These are phyloP conservation scores for Lentithecium fluviatile DNA, from an alignment of 495 filamentous ascomycete species.

Conservation along the genomic window DNA sequence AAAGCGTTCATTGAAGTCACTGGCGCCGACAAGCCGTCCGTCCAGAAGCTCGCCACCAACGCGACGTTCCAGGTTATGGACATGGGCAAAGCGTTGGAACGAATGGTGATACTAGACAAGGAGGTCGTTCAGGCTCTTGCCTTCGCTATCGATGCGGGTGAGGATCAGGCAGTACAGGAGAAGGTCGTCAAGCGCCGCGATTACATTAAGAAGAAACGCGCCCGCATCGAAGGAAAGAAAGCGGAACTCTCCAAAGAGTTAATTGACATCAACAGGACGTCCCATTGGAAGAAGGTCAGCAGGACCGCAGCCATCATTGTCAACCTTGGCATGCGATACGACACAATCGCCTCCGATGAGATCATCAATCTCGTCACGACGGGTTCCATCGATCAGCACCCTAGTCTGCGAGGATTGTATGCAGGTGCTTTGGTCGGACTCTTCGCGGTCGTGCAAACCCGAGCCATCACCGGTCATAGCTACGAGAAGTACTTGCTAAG, in stretches of 20 bases:
- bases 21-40: constrained; percentile 85
- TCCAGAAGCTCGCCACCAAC: constrained; percentile 82
- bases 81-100: constrained; percentile 79
- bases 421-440: constrained; percentile 73
- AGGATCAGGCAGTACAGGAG: constrained; percentile 57
- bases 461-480: constrained; percentile 79
- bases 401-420: constrained; percentile 78
- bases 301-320: constrained; percentile 84
- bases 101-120: constrained; percentile 82
- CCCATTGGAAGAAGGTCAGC: constrained; percentile 95
- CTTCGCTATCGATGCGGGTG: constrained; percentile 32
- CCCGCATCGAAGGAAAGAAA: constrained; percentile 78
- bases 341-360: constrained; percentile 74
- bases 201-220: constrained; percentile 70
- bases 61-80: constrained; percentile 86
- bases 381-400: constrained; percentile 87
- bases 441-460: constrained; percentile 79
- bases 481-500: constrained; percentile 82
- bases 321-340: constrained; percentile 83
- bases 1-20: constrained; percentile 85
- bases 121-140: constrained; percentile 67
- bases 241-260: constrained; percentile 75
- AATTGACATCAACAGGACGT: constrained; percentile 68
- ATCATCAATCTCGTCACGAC: constrained; percentile 80
- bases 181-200: constrained; percentile 65